phyloP scores from a whole-genome alignment of 2,329 filamentous ascomycete genomes.

The Penicillium sp. region DNA sequence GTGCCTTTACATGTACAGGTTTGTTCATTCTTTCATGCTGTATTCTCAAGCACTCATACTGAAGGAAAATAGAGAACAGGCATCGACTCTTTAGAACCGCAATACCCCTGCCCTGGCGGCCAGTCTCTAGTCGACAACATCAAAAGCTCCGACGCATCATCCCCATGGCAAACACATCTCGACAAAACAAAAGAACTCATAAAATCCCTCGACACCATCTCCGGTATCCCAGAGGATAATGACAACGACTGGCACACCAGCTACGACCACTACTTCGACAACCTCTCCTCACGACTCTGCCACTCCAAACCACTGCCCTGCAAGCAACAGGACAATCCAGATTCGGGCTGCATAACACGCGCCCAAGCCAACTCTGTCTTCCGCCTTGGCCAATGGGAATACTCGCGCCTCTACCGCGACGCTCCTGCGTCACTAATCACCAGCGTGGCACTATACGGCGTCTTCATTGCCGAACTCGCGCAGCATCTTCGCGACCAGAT shows the following conservation, averaged over 20 bases:
- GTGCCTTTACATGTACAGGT: slow-evolving; percentile 51
- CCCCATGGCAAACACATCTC: slow-evolving; percentile 62
- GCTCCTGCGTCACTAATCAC: slow-evolving; percentile 59
- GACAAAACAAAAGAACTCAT: slow-evolving; percentile 54
- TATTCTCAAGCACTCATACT: background rate
- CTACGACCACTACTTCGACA: slow-evolving; percentile 83
- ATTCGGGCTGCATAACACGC: slow-evolving; percentile 58
- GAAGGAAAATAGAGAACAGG: slow-evolving; percentile 28
- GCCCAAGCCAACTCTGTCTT: slow-evolving; percentile 65
- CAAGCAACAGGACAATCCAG: slow-evolving; percentile 41
- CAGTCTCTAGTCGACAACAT: slow-evolving; percentile 34
- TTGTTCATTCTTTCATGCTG: background rate
- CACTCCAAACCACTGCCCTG: slow-evolving; percentile 71
- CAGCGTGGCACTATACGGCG: slow-evolving; percentile 60
- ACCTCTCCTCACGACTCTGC: slow-evolving; percentile 73
- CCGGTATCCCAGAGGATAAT: slow-evolving; percentile 56
- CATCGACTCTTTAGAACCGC: slow-evolving; percentile 70
- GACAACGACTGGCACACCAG: slow-evolving; percentile 60
- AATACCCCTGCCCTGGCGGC: slow-evolving; percentile 62
- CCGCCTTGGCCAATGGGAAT: slow-evolving; percentile 75
- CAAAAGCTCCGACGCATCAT: slow-evolving; percentile 42
- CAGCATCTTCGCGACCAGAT: slow-evolving; percentile 58
- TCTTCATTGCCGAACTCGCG: slow-evolving; percentile 70
- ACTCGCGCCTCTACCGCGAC: slow-evolving; percentile 72
- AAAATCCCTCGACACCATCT: slow-evolving; percentile 61